Base-by-base conservation (phyloP, 1,284 basidiomycete genomes). In the Amylostereum chailletii region DNA sequence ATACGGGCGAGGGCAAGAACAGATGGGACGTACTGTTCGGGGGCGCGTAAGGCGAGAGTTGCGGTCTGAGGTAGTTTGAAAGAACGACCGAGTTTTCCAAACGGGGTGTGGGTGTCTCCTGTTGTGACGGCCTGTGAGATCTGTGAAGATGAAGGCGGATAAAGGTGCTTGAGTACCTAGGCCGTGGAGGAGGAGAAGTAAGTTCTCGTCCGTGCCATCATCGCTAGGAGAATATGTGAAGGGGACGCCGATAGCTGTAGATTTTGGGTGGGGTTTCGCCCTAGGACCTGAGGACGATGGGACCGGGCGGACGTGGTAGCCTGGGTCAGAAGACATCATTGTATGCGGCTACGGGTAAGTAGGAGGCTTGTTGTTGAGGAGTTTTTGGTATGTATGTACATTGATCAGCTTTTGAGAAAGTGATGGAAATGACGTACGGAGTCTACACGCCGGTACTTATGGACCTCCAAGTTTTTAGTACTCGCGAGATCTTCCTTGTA, bases 1-100 rank as follows among this genome's bases (percentile, higher is more conserved):
- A 45, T 8, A 5, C 36, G 30, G 36, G 31, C 36, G 30, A 31
- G 42, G 33, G 37, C 29, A 43, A 29, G 27, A 48, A 10, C 27
- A 31, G 2, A 19, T 7, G 33, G 34, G 9, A 65, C 80, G 61
- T 59, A 89, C 87, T 78, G 79, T 57, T 86, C 77, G 26, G 88
- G 85, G 2, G 89, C 93, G 51, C 89, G 80, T 4, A 95, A 61
- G 0, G 89, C 82, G 9, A 95, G 72, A 3, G 84, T 75, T 1
- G 92, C 91, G 0, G 92, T 95, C 60, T 92, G 89, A 0, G 93
- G 93, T 7, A 95, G 76, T 57, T 83, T 88, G 36, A 95, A 66
- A 36, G 77, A 77, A 43, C 70, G 74, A 2, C 82, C 92, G 3
- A 95, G 77, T 46, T 79, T 78, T 41, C 75, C 72, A 61, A 95